phyloP scores from a whole-genome alignment of 768 basidiomycete species.

The Boletus tylopilopsis region DNA sequence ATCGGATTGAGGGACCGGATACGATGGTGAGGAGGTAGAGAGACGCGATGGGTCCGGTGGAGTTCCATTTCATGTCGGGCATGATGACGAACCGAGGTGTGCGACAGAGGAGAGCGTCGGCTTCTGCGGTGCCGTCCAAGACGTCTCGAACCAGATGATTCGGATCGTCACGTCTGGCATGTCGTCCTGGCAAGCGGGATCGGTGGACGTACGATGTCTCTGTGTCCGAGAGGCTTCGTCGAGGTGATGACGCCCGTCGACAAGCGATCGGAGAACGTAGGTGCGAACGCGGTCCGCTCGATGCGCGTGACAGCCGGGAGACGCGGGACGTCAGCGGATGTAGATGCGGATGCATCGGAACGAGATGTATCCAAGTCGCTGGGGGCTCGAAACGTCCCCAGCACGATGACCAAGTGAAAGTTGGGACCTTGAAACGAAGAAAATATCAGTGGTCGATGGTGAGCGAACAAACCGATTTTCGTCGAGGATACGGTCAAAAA shows the following conservation, averaged over 20 bases:
- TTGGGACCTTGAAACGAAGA: conserved; percentile 48
- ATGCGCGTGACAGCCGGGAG: conserved; percentile 67
- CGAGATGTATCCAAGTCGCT: background rate
- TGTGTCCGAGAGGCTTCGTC: conserved; percentile 50
- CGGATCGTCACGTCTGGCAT: conserved; percentile 76
- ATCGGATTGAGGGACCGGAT: conserved; percentile 56
- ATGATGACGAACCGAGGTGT: conserved; percentile 69
- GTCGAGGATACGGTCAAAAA: conserved; percentile 48
- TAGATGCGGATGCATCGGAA: background rate
- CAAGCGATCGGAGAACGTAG: conserved; percentile 34
- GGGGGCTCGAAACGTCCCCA: conserved; percentile 57
- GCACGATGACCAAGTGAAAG: conserved; percentile 57
- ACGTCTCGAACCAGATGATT: conserved; percentile 86
- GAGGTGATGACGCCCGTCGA: conserved; percentile 39
- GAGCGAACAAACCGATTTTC: conserved; percentile 38
- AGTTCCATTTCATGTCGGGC: conserved; percentile 98
- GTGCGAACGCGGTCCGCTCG: conserved; percentile 69
- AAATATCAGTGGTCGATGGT: too few species aligned
- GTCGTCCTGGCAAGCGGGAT: conserved; percentile 19
- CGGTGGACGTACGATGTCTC: conserved; percentile 56
- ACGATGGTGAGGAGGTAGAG: conserved; percentile 85
- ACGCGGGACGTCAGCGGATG: conserved; percentile 14
- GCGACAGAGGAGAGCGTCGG: conserved; percentile 65
- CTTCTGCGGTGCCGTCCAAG: conserved; percentile 70
- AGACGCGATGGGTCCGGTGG: conserved; percentile 53